Conservation (phyloP, 176 grass and related monocot species). For the Hsuehochloa calcarea region DNA sequence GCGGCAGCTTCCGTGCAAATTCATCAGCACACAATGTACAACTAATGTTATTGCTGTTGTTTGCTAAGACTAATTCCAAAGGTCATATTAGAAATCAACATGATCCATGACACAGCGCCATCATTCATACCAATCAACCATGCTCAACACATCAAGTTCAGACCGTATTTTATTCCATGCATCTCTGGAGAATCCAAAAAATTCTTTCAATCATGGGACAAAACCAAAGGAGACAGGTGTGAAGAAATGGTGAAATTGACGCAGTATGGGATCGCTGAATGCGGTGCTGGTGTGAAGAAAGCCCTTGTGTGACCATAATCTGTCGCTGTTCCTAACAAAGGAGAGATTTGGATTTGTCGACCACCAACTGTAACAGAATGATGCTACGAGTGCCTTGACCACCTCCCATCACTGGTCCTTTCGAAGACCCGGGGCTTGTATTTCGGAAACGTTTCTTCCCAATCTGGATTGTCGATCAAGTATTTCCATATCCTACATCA, state of each 20-base stretch:
- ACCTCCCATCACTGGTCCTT: conserved; percentile 50
- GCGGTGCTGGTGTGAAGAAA: background rate
- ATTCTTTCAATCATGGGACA: background rate
- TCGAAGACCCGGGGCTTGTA: conserved; percentile 59
- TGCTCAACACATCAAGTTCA: background rate
- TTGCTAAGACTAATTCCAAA: too few species aligned
- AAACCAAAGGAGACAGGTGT: background rate
- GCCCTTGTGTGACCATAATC: background rate
- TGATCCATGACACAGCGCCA: too few species aligned
- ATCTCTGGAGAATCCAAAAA: background rate
- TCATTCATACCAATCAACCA: background rate
- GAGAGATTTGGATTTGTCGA: background rate
- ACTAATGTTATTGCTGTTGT: too few species aligned
- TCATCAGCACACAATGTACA: too few species aligned
- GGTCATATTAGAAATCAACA: too few species aligned
- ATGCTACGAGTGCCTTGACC: conserved; percentile 49
- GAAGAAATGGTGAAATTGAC: background rate
- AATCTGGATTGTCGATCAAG: conserved; percentile 72
- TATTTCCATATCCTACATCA: conserved; percentile 77
- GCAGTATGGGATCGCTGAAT: background rate
- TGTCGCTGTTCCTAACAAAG: background rate
- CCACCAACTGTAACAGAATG: background rate
- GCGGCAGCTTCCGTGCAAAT: too few species aligned
- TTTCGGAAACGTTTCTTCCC: conserved; percentile 62
- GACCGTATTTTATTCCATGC: background rate